phyloP scores from a whole-genome alignment of 768 basidiomycete species.

The Candolleomyces eurysporus region DNA sequence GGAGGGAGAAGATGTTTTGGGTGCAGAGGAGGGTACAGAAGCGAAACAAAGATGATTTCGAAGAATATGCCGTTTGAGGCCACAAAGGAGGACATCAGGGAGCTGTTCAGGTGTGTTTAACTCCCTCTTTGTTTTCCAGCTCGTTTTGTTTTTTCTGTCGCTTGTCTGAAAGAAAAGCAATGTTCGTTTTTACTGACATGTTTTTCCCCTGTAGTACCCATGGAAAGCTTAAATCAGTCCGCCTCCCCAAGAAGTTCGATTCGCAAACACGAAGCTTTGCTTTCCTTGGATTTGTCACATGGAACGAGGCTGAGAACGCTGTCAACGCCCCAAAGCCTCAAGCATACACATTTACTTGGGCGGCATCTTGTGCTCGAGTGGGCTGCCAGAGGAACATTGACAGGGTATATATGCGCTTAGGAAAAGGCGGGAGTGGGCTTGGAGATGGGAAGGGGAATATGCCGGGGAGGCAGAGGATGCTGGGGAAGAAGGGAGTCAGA shows the following conservation, averaged over 20 bases:
- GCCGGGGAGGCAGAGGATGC: slow-evolving; percentile 70
- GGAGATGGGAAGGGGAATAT: slow-evolving; percentile 59
- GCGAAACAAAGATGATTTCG: slow-evolving; percentile 90
- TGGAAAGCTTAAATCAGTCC: slow-evolving; percentile 91
- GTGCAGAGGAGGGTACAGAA: slow-evolving; percentile 23
- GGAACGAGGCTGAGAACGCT: slow-evolving; percentile 87
- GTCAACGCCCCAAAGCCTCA: slow-evolving; percentile 81
- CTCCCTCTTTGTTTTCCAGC: not conserved
- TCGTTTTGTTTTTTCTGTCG: not conserved
- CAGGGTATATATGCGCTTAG: slow-evolving; percentile 61
- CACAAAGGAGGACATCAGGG: slow-evolving; percentile 86
- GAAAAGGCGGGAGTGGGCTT: slow-evolving; percentile 75
- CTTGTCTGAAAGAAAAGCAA: no score
- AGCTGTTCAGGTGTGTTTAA: slow-evolving; percentile 76
- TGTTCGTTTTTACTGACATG: not conserved
- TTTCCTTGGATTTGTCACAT: slow-evolving; percentile 90
- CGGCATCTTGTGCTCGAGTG: slow-evolving; percentile 94
- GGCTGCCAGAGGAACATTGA: slow-evolving; percentile 85
- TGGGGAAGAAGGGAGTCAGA: slow-evolving; percentile 34
- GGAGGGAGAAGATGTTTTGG: slow-evolving; percentile 39
- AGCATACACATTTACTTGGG: slow-evolving; percentile 93
- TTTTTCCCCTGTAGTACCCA: slow-evolving; percentile 55
- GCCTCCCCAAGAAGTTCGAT: slow-evolving; percentile 90
- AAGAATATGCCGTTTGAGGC: slow-evolving; percentile 99
- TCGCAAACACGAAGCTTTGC: slow-evolving; percentile 90